Conservation (phyloP, 306 rosid species). For the Vigna unguiculata region DNA sequence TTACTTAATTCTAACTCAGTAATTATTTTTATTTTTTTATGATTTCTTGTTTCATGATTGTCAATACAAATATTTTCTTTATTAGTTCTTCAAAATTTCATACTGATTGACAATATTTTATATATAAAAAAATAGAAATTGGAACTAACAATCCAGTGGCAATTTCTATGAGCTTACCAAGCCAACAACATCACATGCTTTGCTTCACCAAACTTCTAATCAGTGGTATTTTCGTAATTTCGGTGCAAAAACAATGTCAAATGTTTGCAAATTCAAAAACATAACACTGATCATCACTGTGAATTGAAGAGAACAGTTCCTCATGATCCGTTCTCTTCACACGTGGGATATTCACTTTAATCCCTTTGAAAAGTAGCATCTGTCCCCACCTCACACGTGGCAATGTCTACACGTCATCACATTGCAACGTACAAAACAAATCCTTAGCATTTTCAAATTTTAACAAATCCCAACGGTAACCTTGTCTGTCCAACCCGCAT, state of each 20-base stretch:
- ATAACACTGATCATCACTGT: not conserved
- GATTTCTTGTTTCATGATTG: too few species aligned
- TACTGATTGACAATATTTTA: too few species aligned
- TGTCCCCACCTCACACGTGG: conserved; percentile 60
- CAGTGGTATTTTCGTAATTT: conserved; percentile 44
- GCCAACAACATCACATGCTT: not conserved
- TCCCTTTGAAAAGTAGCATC: conserved; percentile 44
- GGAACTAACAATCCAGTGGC: not conserved
- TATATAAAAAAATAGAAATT: not conserved
- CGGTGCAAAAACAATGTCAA: not conserved
- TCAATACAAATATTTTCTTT: too few species aligned
- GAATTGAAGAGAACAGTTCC: not conserved
- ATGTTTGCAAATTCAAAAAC: conserved; percentile 15
- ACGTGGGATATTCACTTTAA: conserved; percentile 51
- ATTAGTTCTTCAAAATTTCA: too few species aligned
- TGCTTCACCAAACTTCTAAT: not conserved
- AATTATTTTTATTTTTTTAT: too few species aligned
- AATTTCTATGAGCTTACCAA: not conserved
- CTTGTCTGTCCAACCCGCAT: conserved; percentile 41
- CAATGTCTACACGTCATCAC: conserved; percentile 47
- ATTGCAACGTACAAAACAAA: conserved; percentile 40
- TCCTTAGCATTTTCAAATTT: conserved; percentile 62
- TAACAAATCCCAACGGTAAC: conserved; percentile 74
- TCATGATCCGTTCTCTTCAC: conserved; percentile 50
- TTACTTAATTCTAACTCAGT: too few species aligned